Conservation (phyloP, 495 filamentous ascomycete species). For the Neurospora sp. region DNA sequence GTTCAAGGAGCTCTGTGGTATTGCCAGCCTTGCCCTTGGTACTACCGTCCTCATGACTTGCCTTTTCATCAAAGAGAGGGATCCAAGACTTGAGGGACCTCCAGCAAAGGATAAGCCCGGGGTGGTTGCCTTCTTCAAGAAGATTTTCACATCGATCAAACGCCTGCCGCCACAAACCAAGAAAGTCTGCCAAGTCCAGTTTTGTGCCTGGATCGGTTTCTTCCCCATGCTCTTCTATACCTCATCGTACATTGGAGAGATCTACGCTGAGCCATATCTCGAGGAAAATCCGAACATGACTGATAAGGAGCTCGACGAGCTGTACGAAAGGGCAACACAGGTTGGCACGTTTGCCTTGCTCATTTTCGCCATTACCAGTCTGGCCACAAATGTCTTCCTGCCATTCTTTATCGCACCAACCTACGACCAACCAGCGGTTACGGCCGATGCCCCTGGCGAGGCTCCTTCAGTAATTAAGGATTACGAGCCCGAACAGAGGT, state of each 20-base stretch:
- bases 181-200: conserved; percentile 76
- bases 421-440: conserved; percentile 38
- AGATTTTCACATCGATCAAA: conserved; percentile 64
- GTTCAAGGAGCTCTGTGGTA: conserved; percentile 79
- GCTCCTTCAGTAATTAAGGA: conserved; percentile 13
- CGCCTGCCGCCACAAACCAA: conserved; percentile 68
- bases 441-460: conserved; percentile 12
- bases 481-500: conserved; percentile 23
- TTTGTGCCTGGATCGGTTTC: conserved; percentile 90
- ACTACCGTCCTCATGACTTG: conserved; percentile 59
- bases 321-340: conserved; percentile 75
- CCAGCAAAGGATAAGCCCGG: conserved; percentile 48
- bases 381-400: conserved; percentile 66
- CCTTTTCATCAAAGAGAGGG: conserved; percentile 58
- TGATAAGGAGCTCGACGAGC: conserved; percentile 56
- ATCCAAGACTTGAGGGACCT: conserved; percentile 61
- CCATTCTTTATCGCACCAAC: conserved; percentile 74
- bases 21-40: conserved; percentile 61
- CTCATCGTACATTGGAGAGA: conserved; percentile 82
- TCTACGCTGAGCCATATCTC: conserved; percentile 75
- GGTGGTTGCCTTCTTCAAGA: conserved; percentile 66
- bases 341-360: conserved; percentile 76
- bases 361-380: conserved; percentile 75
- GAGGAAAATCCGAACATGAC: conserved; percentile 65
- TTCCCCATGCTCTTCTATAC: conserved; percentile 93